These are phyloP conservation scores for Kalmusia sp. DNA, from an alignment of 2,329 filamentous ascomycete genomes.

Conservation along the genomic window DNA sequence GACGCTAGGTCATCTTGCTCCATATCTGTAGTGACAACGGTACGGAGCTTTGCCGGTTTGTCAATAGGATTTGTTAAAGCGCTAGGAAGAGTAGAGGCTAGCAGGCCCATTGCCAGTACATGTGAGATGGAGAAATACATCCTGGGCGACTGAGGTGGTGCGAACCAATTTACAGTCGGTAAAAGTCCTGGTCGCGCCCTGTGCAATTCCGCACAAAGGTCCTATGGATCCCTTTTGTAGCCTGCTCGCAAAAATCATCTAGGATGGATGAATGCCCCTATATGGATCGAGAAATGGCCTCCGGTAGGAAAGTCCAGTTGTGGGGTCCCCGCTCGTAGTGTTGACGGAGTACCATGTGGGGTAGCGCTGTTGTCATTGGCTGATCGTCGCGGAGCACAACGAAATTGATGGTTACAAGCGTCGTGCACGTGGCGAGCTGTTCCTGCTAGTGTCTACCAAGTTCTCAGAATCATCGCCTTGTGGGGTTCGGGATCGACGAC, in stretches of 20 bases:
- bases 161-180: too few relatives aligned
- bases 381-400: neutral
- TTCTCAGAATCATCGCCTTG: neutral
- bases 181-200: neutral
- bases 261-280: neutral
- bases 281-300: neutral
- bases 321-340: conserved; percentile 1
- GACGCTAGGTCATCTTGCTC: conserved; percentile 20
- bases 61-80: neutral
- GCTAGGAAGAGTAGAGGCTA: neutral
- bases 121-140: neutral
- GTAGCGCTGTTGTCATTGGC: neutral
- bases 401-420: neutral
- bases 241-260: neutral
- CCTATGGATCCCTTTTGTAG: neutral
- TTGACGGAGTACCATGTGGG: neutral
- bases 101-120: neutral
- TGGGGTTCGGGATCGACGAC: neutral
- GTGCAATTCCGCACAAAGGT: neutral
- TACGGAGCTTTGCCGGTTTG: conserved; percentile 10
- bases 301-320: neutral
- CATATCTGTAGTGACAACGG: conserved; percentile 19
- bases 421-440: neutral
- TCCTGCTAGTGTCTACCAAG: neutral
- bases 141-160: neutral